Evolutionary conservation across 2,329 filamentous ascomycete species (phyloP).

Genomic region (Grosmannia huntii): DNA sequence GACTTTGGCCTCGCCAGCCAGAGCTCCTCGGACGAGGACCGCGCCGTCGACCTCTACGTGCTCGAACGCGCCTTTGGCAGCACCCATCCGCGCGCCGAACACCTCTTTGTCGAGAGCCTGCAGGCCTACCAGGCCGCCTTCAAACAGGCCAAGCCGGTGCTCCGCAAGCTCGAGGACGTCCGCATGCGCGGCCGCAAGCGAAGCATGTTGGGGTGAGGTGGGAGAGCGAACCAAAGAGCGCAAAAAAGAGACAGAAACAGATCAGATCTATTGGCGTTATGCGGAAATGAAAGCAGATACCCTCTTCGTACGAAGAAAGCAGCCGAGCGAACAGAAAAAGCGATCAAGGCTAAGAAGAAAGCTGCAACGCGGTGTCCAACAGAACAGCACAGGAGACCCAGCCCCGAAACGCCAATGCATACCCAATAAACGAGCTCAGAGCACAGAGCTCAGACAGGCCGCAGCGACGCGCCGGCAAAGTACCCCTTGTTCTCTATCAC

Average conservation of each 20-base stretch:
- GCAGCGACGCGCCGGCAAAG: constrained; percentile 72
- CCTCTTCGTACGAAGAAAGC: too few relatives aligned
- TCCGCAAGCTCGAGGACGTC: constrained; percentile 82
- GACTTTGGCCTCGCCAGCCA: constrained; percentile 87
- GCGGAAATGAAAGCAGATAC: too few relatives aligned
- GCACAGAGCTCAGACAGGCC: constrained; percentile 13
- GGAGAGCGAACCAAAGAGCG: constrained; percentile 1
- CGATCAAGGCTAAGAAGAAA: too few relatives aligned
- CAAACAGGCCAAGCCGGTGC: constrained; percentile 59
- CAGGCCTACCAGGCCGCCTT: constrained; percentile 61
- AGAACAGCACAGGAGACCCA: too few relatives aligned
- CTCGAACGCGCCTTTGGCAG: constrained; percentile 88
- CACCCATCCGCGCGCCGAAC: constrained; percentile 79
- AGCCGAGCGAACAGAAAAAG: background rate
- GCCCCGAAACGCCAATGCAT: too few relatives aligned
- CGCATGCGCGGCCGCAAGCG: constrained; percentile 88
- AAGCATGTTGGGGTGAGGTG: constrained; percentile 76
- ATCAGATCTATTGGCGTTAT: too few relatives aligned
- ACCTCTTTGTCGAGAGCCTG: constrained; percentile 61
- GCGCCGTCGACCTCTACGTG: constrained; percentile 92
- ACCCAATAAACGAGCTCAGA: too few relatives aligned
- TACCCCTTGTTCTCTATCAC: constrained; percentile 99
- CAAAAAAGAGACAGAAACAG: background rate
- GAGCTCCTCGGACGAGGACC: constrained; percentile 74
- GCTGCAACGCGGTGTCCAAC: too few relatives aligned